Evolutionary conservation across 1,284 basidiomycete species (phyloP), one percentile per base, ranked within the genome.

Genomic region (Ganoderma leucocontextum): DNA sequence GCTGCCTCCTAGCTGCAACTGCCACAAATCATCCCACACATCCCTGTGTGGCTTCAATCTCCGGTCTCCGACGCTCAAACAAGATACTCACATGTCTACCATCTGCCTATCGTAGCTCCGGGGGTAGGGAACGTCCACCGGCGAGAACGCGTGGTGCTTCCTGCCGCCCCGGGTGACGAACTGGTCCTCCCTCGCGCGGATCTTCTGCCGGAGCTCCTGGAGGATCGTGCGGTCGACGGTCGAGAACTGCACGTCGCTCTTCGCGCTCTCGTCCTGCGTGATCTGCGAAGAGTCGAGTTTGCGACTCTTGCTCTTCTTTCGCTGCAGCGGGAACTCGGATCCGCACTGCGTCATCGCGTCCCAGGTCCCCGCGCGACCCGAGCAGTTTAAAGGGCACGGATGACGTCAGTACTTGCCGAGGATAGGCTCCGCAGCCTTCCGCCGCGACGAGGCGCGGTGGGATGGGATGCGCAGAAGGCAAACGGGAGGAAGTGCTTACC

Each of bases 11-110:
- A 88, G 78, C 64, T 87, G 85, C 64, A 85, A 80, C 67, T 82
- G 82, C 74, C 86, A 87, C 62, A 83, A 76, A 19, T 84, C 86
- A 76, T 91, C 89, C 89, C 90, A 91, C n/a, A 89, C 85, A 70
- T 91, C 91, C 72, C 90, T 91, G 75, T 47, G 57, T 15, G 59
- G 58, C 53, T 58, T 73, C 71, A 77, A 42, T 33, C 38, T 52
- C 42, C 39, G 55, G 33, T 15, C 44, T n/a, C 36, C 47, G 35
- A 10, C 53, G 52, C 17, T 49, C 39, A 29, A 2, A 2, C 2
- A 58, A 29, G 13, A 22, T 33, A 77, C 90, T 81, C 76, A 91
- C 90, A 89, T 77, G 79, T 92, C 90, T 22, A 91, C 75, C 36
- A 88, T 85, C 41, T 85, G 81, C 35, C 84, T 78, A 68, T 88